Conservation (phyloP, 2,329 filamentous ascomycete genomes). For the Phyllosticta citriasiana region DNA sequence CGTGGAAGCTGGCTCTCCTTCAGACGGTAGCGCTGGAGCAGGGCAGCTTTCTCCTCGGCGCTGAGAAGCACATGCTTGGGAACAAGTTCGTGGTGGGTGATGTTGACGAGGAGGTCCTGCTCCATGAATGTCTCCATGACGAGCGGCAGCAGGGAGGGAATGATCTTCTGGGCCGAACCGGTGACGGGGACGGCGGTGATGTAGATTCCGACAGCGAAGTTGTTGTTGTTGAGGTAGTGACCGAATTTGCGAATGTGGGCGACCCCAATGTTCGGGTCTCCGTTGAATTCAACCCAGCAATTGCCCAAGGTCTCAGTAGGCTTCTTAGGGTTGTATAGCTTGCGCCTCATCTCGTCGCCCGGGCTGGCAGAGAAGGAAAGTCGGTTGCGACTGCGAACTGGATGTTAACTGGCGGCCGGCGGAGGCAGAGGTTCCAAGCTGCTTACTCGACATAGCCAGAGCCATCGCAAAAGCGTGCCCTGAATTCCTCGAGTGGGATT, state of each 20-base stretch:
- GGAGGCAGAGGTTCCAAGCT: not conserved
- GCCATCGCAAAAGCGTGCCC: slow-evolving; percentile 56
- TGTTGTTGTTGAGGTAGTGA: slow-evolving; percentile 65
- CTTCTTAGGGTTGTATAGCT: slow-evolving; percentile 66
- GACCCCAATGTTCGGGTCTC: slow-evolving; percentile 71
- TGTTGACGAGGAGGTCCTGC: slow-evolving; percentile 93
- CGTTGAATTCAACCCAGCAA: slow-evolving; percentile 88
- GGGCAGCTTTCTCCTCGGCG: slow-evolving; percentile 73
- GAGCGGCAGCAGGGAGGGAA: slow-evolving; percentile 65
- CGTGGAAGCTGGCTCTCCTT: slow-evolving; percentile 96
- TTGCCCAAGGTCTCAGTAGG: slow-evolving; percentile 68
- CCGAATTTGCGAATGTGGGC: slow-evolving; percentile 88
- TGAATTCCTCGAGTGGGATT: slow-evolving; percentile 77
- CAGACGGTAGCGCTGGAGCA: slow-evolving; percentile 82
- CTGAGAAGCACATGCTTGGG: slow-evolving; percentile 88
- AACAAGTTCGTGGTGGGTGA: slow-evolving; percentile 94
- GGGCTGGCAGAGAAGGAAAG: slow-evolving; percentile 86
- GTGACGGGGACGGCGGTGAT: slow-evolving; percentile 76
- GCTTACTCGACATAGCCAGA: slow-evolving; percentile 69
- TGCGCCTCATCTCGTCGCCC: slow-evolving; percentile 71
- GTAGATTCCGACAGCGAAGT: slow-evolving; percentile 85
- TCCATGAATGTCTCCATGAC: slow-evolving; percentile 93
- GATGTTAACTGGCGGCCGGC: not conserved
- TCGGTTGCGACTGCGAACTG: slow-evolving; percentile 55
- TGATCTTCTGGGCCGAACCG: slow-evolving; percentile 76